phyloP scores from a whole-genome alignment of 2,329 filamentous ascomycete species.

The Aureobasidium musti region DNA sequence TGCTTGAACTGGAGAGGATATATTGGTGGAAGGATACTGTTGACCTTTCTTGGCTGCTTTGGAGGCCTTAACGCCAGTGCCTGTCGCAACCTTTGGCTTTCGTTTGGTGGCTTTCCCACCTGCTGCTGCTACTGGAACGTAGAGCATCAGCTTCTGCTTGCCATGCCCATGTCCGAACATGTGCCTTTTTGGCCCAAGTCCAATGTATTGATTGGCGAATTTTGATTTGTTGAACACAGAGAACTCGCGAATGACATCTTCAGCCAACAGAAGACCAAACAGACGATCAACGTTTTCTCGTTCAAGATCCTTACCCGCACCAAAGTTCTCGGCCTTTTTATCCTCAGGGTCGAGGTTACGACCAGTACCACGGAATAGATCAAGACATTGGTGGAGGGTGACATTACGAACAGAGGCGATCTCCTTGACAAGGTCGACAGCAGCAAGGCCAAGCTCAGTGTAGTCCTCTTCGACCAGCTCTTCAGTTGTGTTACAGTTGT shows the following conservation, averaged over 20 bases:
- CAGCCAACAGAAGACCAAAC: conserved; percentile 73
- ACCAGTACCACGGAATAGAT: conserved; percentile 73
- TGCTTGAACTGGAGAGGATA: conserved; percentile 63
- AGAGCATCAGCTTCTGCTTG: conserved; percentile 52
- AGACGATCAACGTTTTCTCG: conserved; percentile 79
- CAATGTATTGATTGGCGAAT: conserved; percentile 74
- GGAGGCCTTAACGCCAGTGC: conserved; percentile 36
- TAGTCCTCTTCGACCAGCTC: conserved; percentile 75
- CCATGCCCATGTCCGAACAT: conserved; percentile 49
- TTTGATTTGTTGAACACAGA: conserved; percentile 62
- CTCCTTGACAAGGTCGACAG: conserved; percentile 66
- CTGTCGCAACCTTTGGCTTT: conserved; percentile 38
- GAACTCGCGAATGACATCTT: conserved; percentile 72
- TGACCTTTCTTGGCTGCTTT: conserved; percentile 41
- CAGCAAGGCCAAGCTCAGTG: conserved; percentile 70
- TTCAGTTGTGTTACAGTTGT: conserved; percentile 79
- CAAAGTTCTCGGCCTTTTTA: conserved; percentile 58
- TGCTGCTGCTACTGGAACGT: conserved; percentile 52
- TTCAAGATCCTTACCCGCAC: conserved; percentile 68
- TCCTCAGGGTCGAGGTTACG: conserved; percentile 59
- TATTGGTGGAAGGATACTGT: conserved; percentile 64
- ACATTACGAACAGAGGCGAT: conserved; percentile 55
- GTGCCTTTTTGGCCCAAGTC: conserved; percentile 49
- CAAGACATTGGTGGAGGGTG: conserved; percentile 78
- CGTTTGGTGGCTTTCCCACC: conserved; percentile 40